Evolutionary conservation across 1,139 yeast species (phyloP), one percentile per base, ranked within the genome.

Genomic region (Saccharomycopsis phalli): DNA sequence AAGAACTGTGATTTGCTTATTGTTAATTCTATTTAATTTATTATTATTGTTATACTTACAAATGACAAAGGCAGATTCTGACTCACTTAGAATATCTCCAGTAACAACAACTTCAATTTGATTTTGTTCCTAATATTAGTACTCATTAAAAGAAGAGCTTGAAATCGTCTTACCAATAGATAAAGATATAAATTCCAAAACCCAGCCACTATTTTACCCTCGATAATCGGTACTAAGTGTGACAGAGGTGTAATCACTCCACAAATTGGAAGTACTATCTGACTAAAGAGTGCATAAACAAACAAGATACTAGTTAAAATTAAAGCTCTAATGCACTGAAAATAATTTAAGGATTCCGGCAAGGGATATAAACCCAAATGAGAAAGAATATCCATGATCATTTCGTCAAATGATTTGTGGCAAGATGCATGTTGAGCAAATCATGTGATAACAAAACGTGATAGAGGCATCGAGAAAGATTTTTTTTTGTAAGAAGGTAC

Each of bases 1-100:
- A 40, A 1, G 57, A 53, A 33, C 51, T 45, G 36, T 54, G 59
- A 29, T 55, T 54, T 21, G 32, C 42, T 39, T 10, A 8, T 5
- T 14, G 20, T 8, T 30, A 21, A 16, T 5, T 8, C n/a, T n/a
- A n/a, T n/a, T n/a, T n/a, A n/a, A n/a, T n/a, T n/a, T n/a, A n/a
- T n/a, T n/a, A n/a, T n/a, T n/a, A n/a, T n/a, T n/a, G n/a, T n/a
- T 5, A 6, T 22, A 22, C 37, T 18, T 35, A 29, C 41, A 13
- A 3, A 44, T 28, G 3, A 44, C 25, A 14, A 44, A 8, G 5
- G 47, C 42, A 10, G 45, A 34, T 20, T 44, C 47, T 19, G 34
- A 35, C 14, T 21, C 19, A 14, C 17, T 13, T 4, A 44, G 8
- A 11, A 31, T 40, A 19, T 44, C 47, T 2, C 47, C 47, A 18